Evolutionary conservation across 2,329 filamentous ascomycete genomes (phyloP).

Genomic region (Coleophoma eucalyptorum): DNA sequence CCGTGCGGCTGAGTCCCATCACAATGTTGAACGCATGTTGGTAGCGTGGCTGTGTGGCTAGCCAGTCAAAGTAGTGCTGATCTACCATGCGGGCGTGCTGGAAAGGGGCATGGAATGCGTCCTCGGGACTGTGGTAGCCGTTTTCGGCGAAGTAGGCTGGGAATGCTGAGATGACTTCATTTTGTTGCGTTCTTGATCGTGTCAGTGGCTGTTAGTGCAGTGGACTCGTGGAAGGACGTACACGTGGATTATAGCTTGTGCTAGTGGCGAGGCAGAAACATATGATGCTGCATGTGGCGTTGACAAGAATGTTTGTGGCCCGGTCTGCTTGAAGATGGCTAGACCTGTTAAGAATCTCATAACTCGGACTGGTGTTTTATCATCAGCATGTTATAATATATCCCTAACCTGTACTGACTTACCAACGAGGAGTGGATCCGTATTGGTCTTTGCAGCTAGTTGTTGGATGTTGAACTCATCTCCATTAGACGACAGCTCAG

Average conservation of each 20-base stretch:
- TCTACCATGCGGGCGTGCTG: constrained; percentile 8
- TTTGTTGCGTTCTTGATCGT: no score
- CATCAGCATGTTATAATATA: no score
- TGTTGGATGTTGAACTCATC: not conserved
- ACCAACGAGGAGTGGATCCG: not conserved
- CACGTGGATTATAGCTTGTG: constrained; percentile 23
- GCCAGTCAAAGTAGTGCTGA: constrained; percentile 10
- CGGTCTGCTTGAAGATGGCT: constrained; percentile 3
- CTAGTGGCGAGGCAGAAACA: constrained; percentile 2
- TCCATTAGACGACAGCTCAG: not conserved
- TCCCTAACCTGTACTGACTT: no score
- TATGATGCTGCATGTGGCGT: constrained; percentile 2
- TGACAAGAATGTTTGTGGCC: constrained; percentile 2
- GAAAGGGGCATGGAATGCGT: constrained; percentile 11
- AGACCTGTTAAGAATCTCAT: constrained; percentile 9
- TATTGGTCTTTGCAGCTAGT: not conserved
- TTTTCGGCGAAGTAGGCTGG: constrained; percentile 7
- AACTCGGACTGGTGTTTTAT: constrained; percentile 5
- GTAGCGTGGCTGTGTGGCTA: constrained; percentile 5
- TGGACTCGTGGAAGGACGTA: constrained; percentile 4
- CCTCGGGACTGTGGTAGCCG: constrained; percentile 5
- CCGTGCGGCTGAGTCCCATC: constrained; percentile 6
- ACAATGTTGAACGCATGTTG: constrained; percentile 11
- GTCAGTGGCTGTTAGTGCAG: no score
- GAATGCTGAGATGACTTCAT: constrained; percentile 3